These are phyloP conservation scores for Cryptococcus maquisensis DNA, from an alignment of 1,284 basidiomycete genomes.

Conservation along the genomic window DNA sequence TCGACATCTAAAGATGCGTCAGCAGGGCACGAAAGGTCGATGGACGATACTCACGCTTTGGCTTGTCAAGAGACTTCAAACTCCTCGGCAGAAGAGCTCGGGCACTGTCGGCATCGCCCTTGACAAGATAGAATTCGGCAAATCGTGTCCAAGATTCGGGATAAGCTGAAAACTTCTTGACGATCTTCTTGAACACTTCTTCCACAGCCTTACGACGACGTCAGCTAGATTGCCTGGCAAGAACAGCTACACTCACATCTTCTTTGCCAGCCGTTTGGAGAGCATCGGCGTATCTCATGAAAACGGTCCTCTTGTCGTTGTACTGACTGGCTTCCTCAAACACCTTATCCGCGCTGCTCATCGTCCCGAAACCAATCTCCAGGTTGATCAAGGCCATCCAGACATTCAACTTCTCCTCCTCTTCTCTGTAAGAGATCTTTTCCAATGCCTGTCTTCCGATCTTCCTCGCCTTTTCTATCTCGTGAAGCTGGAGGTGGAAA, in stretches of 20 bases:
- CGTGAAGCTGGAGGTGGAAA: conserved; percentile 91
- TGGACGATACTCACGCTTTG: conserved; percentile 67
- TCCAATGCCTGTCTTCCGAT: conserved; percentile 79
- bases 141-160: conserved; percentile 90
- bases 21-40: not conserved
- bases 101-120: conserved; percentile 69
- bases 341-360: conserved; percentile 67
- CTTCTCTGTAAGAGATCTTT: conserved; percentile 92
- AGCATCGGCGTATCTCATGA: conserved; percentile 78
- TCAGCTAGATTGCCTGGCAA: not conserved
- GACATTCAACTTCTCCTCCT: conserved; percentile 92
- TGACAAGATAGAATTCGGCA: conserved; percentile 69
- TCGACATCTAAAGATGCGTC: conserved; percentile 67
- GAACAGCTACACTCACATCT: conserved; percentile 55
- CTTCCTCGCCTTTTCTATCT: conserved; percentile 88
- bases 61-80: conserved; percentile 87
- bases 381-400: conserved; percentile 97
- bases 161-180: conserved; percentile 88
- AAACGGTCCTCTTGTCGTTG: conserved; percentile 88
- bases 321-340: conserved; percentile 88
- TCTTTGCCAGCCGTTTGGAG: conserved; percentile 76
- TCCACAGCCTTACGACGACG: conserved; percentile 64
- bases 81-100: conserved; percentile 82
- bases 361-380: conserved; percentile 89
- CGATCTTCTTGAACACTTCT: conserved; percentile 74